Evolutionary conservation across 768 basidiomycete species (phyloP), one percentile per base, ranked within the genome.

Genomic region (Paxillus rubicundulus): DNA sequence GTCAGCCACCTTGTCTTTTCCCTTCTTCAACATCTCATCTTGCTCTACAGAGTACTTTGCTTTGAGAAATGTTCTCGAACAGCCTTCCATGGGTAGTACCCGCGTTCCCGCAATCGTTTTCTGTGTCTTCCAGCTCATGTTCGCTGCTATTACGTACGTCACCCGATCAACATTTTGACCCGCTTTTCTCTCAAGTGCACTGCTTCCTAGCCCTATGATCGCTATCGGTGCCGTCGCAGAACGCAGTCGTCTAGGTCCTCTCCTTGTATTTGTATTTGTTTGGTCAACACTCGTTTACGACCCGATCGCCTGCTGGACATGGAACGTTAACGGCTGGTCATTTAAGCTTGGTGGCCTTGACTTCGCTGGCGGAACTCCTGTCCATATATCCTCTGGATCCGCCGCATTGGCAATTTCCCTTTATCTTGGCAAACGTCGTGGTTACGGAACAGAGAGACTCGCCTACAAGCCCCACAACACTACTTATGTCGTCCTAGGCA

Each of bases 401-500:
- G 93, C 92, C 1, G 96, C 91, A 2, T 80, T 98, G 32, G 95
- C 90, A 10, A 89, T 95, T 57, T 94, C 89, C 21, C 72, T 93
- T 61, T 97, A 87, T 68, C 86, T 99, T 33, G 95, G 96, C 37
- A 92, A 88, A 62, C 86, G 95, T 47, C 77, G 87, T 30, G 95
- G 94, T 1, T 98, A 92, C 57, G 95, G 94, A 14, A 96, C 94
- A 2, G 87, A 90, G 61, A 79, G 86, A 21, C 81, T 97, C 13
- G 88, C 91, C 1, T 98, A 95, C 80, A 95, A 86, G 70, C 94
- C 96, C 1, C 90, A 95, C 66, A 97, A 96, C 68, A 90, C 92
- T 16, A 86, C 87, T 21, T 94, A 94, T 64, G 92, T 98, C 55
- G 77, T 97, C 40, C 75, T 97, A n/a, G 96, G 96, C 9, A 98